Base-by-base conservation (phyloP, 768 basidiomycete species). In the Russula abietina region DNA sequence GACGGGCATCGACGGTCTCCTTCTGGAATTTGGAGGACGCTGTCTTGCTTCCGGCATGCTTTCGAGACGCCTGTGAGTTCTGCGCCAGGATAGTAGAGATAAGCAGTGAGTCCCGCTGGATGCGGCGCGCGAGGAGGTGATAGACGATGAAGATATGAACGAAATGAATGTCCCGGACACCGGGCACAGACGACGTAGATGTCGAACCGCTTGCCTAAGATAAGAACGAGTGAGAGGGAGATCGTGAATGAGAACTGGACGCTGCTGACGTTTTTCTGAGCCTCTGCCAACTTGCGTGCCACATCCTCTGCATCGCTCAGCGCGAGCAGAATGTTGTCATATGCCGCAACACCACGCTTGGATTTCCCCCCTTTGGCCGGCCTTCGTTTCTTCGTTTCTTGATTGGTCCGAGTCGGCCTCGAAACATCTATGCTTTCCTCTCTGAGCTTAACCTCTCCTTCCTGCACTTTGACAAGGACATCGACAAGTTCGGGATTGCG, bases 401-500 rank as follows among this genome's bases (percentile, higher is more conserved):
- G 69, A 50, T 77, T 73, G 53, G 70, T 71, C 14, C 63, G 65
- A 14, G 64, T 66, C 50, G 71, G 70, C 30, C 49, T 70, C 1
- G 62, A 28, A 55, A 64, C 68, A 32, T 68, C 70, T 16, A 70
- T 70, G 33, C 69, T 73, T 60, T 73, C 71, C 30, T 75, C 75
- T 32, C 75, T 75, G 50, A 97, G 75, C 63, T 78, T 82, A 10
- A 73, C 76, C 69, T 93, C 83, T 1, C 88, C 90, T 19, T 87
- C 83, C 69, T 95, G 91, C 4, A 96, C 88, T 67, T 83, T 88
- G 65, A 92, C 74, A 59, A 97, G 76, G 33, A 91, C 89, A 69
- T 88, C 90, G 52, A 97, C 95, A 61, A 98, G 77, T 73, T 98
- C 94, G 0, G 93, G 92, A 69, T 89, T 93, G 58, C 95, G 82